Evolutionary conservation across 2,329 filamentous ascomycete species (phyloP).

Genomic region (Penicillium verrucosum): DNA sequence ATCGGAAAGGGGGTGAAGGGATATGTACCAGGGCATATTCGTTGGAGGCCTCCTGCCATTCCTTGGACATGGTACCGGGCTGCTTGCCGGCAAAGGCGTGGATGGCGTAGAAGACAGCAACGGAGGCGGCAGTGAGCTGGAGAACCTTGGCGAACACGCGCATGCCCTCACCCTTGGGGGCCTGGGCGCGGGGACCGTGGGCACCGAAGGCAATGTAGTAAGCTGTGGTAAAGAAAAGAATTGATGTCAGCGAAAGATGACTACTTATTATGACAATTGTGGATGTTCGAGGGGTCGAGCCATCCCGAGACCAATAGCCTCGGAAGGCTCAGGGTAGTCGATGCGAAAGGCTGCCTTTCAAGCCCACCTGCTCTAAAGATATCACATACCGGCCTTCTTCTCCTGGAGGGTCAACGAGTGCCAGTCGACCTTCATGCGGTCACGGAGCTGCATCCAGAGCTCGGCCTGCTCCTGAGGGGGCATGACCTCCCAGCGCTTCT

Average conservation of each 20-base stretch:
- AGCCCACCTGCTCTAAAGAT: not conserved
- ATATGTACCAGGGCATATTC: conserved; percentile 82
- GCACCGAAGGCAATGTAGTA: conserved; percentile 99
- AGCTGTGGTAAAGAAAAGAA: conserved; percentile 54
- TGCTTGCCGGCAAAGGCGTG: conserved; percentile 68
- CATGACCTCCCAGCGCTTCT: conserved; percentile 99
- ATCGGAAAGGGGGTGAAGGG: not conserved
- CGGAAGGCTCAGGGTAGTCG: conserved; percentile 20
- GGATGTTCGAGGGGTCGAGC: not conserved
- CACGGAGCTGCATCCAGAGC: conserved; percentile 95
- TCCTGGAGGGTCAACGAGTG: conserved; percentile 90
- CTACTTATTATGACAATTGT: conserved; percentile 10
- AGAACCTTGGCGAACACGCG: conserved; percentile 73
- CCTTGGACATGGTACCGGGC: conserved; percentile 89
- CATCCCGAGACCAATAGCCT: conserved; percentile 6
- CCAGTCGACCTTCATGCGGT: conserved; percentile 99
- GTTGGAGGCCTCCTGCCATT: conserved; percentile 94
- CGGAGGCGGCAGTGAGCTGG: conserved; percentile 63
- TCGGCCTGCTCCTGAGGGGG: conserved; percentile 98
- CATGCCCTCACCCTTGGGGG: conserved; percentile 79
- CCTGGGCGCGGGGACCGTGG: conserved; percentile 82
- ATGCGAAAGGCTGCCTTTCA: not conserved
- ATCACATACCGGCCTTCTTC: conserved; percentile 94
- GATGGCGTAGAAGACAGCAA: conserved; percentile 68
- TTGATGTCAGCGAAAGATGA: conserved; percentile 20